Base-by-base conservation (phyloP, 305 asterid genomes). In the Salvia sclarea region DNA sequence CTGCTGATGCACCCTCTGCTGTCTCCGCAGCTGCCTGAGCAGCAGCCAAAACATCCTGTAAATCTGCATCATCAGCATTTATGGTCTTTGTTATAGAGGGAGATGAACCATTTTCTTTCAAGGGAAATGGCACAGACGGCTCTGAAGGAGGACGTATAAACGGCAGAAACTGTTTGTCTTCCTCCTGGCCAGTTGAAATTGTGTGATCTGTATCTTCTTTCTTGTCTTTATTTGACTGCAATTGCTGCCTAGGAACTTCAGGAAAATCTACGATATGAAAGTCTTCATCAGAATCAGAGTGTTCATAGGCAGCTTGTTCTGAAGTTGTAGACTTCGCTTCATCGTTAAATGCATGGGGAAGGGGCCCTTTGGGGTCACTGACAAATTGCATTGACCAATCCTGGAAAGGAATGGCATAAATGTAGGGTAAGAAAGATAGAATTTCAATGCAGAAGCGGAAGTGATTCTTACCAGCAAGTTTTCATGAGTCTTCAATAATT, bases 1-100 rank as follows among this genome's bases (percentile, higher is more conserved):
- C 93, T n/a, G 89, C 84, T 9, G 98, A 96, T 14, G 99, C 98
- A 12, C 82, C 83, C 65, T 95, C 97, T 4, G 99, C 99, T 24
- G 85, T 38, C 7, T 95, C 94, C 1, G 97, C 96, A 16, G 96
- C 98, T 8, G 91, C 91, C 66, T 79, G 81, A 30, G 97, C 99
- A 65, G 96, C 96, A 67, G 91, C 87, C 75, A 91, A 55, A 12
- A 94, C 87, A 70, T 88, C 98, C 70, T 85, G 91, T 68, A 95
- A 75, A 79, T 91, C 95, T 37, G 74, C 58, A 52, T 74, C 72
- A 67, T 79, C 85, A n/a, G n/a, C n/a, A 55, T 73, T 70, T 49
- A 64, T 74, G 56, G 77, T 49, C 61, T 71, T 70, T 20, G 81
- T 54, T 52, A 60, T 25, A 2, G 74, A 49, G 61, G 88, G 78